phyloP scores from a whole-genome alignment of 2,329 filamentous ascomycete genomes.

The Fusarium floridanum region DNA sequence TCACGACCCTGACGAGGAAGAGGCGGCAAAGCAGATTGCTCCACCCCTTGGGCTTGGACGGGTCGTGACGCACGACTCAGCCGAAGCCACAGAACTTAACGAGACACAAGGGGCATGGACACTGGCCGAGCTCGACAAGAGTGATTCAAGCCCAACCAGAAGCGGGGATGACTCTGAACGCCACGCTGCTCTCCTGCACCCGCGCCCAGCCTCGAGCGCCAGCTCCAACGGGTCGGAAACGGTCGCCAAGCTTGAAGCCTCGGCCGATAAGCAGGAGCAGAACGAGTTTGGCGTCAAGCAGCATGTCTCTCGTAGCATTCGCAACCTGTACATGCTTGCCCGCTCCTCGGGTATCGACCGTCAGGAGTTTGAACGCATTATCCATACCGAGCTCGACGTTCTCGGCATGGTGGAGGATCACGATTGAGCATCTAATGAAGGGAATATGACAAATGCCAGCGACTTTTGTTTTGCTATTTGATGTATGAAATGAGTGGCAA shows the following conservation, averaged over 20 bases:
- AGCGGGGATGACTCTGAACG: constrained; percentile 49
- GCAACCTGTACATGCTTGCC: constrained; percentile 80
- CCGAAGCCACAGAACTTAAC: constrained; percentile 40
- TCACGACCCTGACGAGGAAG: constrained; percentile 82
- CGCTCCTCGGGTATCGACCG: constrained; percentile 78
- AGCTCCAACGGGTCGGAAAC: constrained; percentile 68
- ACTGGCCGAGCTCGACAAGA: constrained; percentile 59
- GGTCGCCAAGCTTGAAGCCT: constrained; percentile 72
- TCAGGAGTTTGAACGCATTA: constrained; percentile 79
- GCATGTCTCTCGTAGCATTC: constrained; percentile 82
- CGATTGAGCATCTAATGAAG: constrained; percentile 39
- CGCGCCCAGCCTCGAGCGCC: constrained; percentile 70
- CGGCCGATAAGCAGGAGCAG: constrained; percentile 69
- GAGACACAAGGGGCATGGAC: constrained; percentile 56
- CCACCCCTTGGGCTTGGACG: constrained; percentile 50
- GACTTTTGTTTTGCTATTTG: background rate
- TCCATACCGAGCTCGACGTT: constrained; percentile 78
- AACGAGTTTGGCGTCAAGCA: constrained; percentile 81
- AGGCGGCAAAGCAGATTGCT: constrained; percentile 47
- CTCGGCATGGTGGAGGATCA: constrained; percentile 76
- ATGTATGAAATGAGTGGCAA: constrained; percentile 1
- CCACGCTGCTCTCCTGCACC: constrained; percentile 62
- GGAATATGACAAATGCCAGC: background rate
- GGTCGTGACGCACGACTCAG: constrained; percentile 21
- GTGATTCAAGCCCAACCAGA: constrained; percentile 48